Percentiles rank a stretch among this genome's conserved stretches.
Conservation (phyloP, 257 asterid genomes). For the Primulina huaijiensis region DNA sequence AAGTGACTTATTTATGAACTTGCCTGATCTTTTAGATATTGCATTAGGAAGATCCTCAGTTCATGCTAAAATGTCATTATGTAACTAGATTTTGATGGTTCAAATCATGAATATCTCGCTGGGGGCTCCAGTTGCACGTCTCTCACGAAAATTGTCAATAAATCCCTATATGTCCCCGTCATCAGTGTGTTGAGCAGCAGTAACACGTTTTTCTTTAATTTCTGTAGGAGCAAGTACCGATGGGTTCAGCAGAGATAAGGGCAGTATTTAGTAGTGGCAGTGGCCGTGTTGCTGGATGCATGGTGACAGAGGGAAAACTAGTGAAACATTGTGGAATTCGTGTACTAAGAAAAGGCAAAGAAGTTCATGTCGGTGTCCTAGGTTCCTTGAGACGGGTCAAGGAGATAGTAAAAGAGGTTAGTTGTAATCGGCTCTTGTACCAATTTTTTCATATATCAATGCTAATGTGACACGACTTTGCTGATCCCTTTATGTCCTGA, state of each 20-base stretch:
- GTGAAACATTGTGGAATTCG: constrained; percentile 85
- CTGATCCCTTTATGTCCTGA: constrained; percentile 12
- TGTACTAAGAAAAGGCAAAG: constrained; percentile 70
- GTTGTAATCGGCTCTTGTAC: not conserved
- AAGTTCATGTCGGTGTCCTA: constrained; percentile 69
- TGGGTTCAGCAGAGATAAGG: constrained; percentile 89
- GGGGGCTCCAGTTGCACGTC: not conserved
- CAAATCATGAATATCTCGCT: not conserved
- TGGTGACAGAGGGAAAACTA: constrained; percentile 87
- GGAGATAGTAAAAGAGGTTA: constrained; percentile 94
- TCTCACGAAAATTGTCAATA: not conserved
- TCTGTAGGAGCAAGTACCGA: constrained; percentile 77
- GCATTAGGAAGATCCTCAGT: constrained; percentile 10
- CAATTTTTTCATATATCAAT: not conserved
- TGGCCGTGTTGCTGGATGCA: constrained; percentile 97
- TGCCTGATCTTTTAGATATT: constrained; percentile 17
- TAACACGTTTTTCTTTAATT: constrained; percentile 1
- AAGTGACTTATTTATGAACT: not conserved
- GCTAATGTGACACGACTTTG: not conserved
- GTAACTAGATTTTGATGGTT: constrained; percentile 3
- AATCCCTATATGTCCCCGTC: constrained; percentile 3
- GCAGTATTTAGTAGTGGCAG: constrained; percentile 97
- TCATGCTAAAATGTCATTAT: not conserved
- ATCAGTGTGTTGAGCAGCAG: constrained; percentile 1
- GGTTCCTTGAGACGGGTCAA: constrained; percentile 82